Evolutionary conservation across 108 stramenopile genomes (phyloP), one percentile per base, ranked within the genome.

Genomic region (Fragilariopsis cylindrus): DNA sequence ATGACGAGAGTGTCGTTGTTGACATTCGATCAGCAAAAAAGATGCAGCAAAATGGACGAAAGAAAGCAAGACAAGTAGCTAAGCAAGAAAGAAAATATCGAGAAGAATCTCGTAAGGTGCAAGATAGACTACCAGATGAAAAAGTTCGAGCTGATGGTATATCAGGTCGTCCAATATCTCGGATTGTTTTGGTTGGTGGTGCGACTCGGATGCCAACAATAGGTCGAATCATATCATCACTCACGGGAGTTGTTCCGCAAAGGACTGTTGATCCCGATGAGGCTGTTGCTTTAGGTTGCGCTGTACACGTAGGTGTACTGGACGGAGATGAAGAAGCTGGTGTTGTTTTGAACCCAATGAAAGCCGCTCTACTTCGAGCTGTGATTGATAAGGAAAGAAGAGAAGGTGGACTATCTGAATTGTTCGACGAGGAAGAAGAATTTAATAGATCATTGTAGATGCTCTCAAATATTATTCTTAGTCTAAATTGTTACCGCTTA

Each of bases 141-240:
- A 83, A 86, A 39, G 52, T 79, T 3, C 41, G 60, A 5, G 46
- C 30, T 6, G 87, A 90, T 52, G 91, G 93, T 13, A 95, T 95
- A 18, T 81, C 84, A 48, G 94, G 94, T 9, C 84, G 92, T n/a
- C 90, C 88, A 7, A 84, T 96, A 16, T 87, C 87, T 18, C 82
- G 90, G 3, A 86, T 97, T 16, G 88, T 97, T 42, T 71, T 97
- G 11, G 93, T 95, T 5, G 96, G 96, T 15, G 96, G 96, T 46
- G 92, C 96, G 7, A 93, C 93, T 12, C 86, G 93, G 9, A 95
- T 95, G 91, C 96, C 96, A 1, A 85, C 84, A 3, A 89, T 97
- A 73, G 88, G 81, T 9, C 85, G 85, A 45, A 70, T 97, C 3
- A 70, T 97, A 1, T 77, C 85, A 46, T 87, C 82, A 2, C 64